Evolutionary conservation across 1,284 basidiomycete species (phyloP).

Genomic region (Irpex sp.): DNA sequence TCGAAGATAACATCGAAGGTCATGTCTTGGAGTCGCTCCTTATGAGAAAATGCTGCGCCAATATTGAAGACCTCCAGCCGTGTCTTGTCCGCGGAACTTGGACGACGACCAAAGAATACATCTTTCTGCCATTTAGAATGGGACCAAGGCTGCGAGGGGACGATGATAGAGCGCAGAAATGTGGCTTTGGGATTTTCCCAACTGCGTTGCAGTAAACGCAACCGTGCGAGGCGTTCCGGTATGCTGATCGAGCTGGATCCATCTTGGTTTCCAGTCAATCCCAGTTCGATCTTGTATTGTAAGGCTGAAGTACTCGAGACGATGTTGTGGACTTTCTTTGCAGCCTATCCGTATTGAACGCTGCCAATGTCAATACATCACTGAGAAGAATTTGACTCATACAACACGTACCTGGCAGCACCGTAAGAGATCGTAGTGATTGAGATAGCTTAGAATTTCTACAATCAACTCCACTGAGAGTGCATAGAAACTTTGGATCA

Average conservation of each 20-base stretch:
- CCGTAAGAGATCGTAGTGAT: conserved; percentile 7
- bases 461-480: conserved; percentile 12
- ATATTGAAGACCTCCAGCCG: conserved; percentile 10
- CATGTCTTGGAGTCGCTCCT: conserved; percentile 3
- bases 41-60: background rate
- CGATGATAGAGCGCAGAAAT: background rate
- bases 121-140: conserved; percentile 12
- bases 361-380: background rate
- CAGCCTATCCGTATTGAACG: background rate
- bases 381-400: background rate
- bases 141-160: conserved; percentile 10
- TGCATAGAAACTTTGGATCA: background rate
- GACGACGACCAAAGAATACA: conserved; percentile 5
- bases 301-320: conserved; percentile 2
- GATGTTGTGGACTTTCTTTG: background rate
- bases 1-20: conserved; percentile 7
- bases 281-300: conserved; percentile 8
- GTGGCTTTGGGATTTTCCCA: conserved; percentile 6
- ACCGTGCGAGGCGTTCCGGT: background rate
- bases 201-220: background rate
- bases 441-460: conserved; percentile 12
- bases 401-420: conserved; percentile 10
- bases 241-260: conserved; percentile 1
- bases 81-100: background rate
- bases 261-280: conserved; percentile 9